These are phyloP conservation scores for Verbascum thapsus DNA, from an alignment of 257 asterid genomes.

Conservation along the genomic window DNA sequence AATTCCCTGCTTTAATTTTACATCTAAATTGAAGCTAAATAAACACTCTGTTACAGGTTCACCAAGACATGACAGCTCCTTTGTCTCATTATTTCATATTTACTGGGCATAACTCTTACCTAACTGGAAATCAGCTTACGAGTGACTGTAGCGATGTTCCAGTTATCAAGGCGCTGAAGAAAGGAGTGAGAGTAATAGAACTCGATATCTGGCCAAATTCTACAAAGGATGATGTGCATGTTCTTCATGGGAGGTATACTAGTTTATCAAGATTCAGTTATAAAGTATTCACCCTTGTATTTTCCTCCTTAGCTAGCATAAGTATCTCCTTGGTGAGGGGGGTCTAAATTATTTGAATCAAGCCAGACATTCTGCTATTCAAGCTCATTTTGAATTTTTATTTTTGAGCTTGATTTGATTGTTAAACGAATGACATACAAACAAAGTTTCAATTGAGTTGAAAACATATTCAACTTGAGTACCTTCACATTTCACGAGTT, in stretches of 20 bases:
- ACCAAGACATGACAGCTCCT: conserved; percentile 81
- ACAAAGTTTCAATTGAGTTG: too few species aligned
- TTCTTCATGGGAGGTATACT: conserved; percentile 82
- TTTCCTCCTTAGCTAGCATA: neutral
- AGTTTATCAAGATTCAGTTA: conserved; percentile 13
- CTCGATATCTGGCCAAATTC: conserved; percentile 90
- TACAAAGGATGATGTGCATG: conserved; percentile 68
- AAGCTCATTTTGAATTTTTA: neutral
- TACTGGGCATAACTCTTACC: conserved; percentile 87
- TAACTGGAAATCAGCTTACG: conserved; percentile 88
- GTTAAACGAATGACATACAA: neutral
- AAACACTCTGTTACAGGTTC: conserved; percentile 48
- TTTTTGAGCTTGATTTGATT: conserved; percentile 1
- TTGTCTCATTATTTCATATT: conserved; percentile 71
- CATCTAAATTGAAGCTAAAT: neutral
- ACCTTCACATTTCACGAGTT: neutral
- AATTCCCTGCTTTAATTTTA: neutral
- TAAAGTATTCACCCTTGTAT: neutral
- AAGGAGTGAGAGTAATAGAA: conserved; percentile 84
- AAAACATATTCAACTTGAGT: too few species aligned
- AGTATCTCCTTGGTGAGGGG: neutral
- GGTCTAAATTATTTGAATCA: neutral
- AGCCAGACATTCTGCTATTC: neutral
- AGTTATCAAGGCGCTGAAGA: conserved; percentile 68
- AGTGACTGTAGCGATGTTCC: conserved; percentile 90